These are phyloP conservation scores for Psidium guajava DNA, from an alignment of 345 rosid species.

Conservation along the genomic window DNA sequence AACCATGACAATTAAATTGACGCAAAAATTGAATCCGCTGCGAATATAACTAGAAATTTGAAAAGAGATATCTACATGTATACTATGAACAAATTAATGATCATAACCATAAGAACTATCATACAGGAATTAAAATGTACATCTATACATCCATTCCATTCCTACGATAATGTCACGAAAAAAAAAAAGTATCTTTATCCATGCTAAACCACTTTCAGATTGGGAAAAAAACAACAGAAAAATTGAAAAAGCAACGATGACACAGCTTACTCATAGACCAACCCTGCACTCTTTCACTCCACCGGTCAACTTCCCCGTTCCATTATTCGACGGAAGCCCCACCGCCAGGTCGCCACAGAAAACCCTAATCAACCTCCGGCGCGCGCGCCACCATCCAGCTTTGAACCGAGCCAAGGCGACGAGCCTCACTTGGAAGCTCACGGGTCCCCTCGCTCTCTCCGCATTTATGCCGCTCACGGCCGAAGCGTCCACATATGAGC, in stretches of 20 bases:
- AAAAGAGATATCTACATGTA: not conserved
- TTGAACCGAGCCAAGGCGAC: constrained; percentile 27
- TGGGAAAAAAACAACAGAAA: not conserved
- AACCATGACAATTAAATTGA: not conserved
- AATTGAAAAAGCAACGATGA: not conserved
- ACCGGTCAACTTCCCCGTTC: constrained; percentile 51
- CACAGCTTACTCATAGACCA: constrained; percentile 7
- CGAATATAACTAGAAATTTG: not conserved
- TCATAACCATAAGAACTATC: not conserved
- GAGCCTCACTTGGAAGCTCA: constrained; percentile 38
- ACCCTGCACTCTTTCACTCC: constrained; percentile 26
- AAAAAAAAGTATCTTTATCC: not conserved
- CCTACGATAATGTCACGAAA: not conserved
- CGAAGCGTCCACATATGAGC: constrained; percentile 22
- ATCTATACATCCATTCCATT: not conserved
- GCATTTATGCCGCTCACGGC: constrained; percentile 16
- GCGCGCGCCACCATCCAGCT: constrained; percentile 36
- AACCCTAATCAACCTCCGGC: constrained; percentile 33
- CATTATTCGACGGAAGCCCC: constrained; percentile 18
- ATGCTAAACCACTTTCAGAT: not conserved
- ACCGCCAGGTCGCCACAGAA: constrained; percentile 31
- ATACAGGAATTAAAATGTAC: not conserved
- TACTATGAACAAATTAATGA: not conserved
- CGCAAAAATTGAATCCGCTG: not conserved
- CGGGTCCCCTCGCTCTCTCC: constrained; percentile 24